Evolutionary conservation across 2,329 filamentous ascomycete species (phyloP).

Genomic region (Cladosporium halotolerans): DNA sequence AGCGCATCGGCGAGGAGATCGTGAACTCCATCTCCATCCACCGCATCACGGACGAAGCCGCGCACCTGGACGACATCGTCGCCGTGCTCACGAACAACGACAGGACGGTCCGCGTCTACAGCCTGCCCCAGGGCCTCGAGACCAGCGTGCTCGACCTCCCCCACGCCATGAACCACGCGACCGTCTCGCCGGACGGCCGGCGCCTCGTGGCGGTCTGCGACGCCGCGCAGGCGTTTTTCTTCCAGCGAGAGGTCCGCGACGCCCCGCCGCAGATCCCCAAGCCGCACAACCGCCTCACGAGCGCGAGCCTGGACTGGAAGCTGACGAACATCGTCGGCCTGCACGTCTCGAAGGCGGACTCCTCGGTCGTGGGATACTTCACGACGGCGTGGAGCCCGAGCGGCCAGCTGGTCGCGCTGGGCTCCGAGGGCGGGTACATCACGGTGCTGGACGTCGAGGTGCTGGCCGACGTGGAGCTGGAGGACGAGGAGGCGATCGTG

Average conservation of each 20-base stretch:
- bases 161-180: constrained; percentile 84
- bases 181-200: constrained; percentile 84
- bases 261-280: constrained; percentile 32
- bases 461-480: constrained; percentile 30
- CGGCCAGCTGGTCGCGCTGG: constrained; percentile 65
- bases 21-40: constrained; percentile 63
- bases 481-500: constrained; percentile 58
- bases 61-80: constrained; percentile 48
- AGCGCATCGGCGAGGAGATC: constrained; percentile 57
- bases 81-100: constrained; percentile 86
- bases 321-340: constrained; percentile 36
- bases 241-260: constrained; percentile 46
- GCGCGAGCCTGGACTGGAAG: constrained; percentile 34
- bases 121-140: constrained; percentile 60
- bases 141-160: constrained; percentile 68
- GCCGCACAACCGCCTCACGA: constrained; percentile 32
- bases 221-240: constrained; percentile 79
- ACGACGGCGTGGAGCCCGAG: constrained; percentile 70
- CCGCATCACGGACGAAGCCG: constrained; percentile 48
- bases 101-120: constrained; percentile 77
- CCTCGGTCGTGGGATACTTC: constrained; percentile 55
- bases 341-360: constrained; percentile 30
- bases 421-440: constrained; percentile 74
- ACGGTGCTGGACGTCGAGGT: constrained; percentile 61
- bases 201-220: constrained; percentile 81